These are phyloP conservation scores for Amanita rimosa DNA, from an alignment of 768 basidiomycete genomes.

Conservation along the genomic window DNA sequence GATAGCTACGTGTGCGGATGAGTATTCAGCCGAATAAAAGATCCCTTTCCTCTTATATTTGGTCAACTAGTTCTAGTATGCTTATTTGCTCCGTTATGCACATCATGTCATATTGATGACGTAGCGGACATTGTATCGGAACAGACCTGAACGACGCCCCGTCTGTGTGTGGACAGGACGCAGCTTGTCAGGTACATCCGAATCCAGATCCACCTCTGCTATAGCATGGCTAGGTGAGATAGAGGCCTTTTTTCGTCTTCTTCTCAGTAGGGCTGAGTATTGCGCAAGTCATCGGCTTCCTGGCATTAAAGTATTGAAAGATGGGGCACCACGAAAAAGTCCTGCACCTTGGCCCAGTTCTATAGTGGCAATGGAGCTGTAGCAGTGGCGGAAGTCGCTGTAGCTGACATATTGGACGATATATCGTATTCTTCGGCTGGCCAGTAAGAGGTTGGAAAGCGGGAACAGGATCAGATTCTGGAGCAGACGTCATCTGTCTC, in stretches of 20 bases:
- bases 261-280: not conserved
- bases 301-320: conserved; percentile 25
- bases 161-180: conserved; percentile 36
- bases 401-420: not conserved
- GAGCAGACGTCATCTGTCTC: conserved; percentile 45
- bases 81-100: no score
- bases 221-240: conserved; percentile 2
- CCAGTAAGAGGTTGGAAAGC: conserved; percentile 49
- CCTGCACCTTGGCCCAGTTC: conserved; percentile 14
- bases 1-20: no score
- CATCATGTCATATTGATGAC: no score
- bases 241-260: conserved; percentile 16
- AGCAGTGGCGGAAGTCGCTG: not conserved
- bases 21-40: no score
- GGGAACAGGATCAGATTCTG: conserved; percentile 43
- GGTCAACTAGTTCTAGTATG: no score
- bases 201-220: conserved; percentile 40
- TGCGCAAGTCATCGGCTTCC: conserved; percentile 2
- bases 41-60: no score
- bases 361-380: conserved; percentile 1
- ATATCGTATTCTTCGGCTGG: conserved; percentile 25
- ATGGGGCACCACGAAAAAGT: conserved; percentile 24
- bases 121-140: no score
- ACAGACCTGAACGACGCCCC: conserved; percentile 15
- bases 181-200: conserved; percentile 74